A percentile compares a stretch with the other conserved stretches of the same genome.
Conservation (phyloP, 768 basidiomycete genomes). For the Phylloporus scabripes region DNA sequence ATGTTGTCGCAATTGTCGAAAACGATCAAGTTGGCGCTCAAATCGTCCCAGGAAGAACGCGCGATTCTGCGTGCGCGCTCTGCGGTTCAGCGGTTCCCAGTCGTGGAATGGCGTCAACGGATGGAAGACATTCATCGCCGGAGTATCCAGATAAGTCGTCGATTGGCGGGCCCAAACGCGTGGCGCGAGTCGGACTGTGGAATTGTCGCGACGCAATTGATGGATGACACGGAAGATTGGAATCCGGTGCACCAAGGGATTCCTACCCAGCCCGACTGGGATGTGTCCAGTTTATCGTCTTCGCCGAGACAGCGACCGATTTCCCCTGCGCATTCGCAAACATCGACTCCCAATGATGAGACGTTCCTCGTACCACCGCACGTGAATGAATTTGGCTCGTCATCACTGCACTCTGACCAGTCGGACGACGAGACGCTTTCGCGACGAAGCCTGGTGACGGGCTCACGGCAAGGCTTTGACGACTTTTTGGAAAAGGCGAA, state of each 20-base stretch:
- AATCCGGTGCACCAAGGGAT: conserved; percentile 60
- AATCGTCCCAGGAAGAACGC: conserved; percentile 85
- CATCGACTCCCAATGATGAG: conserved; percentile 46
- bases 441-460: conserved; percentile 27
- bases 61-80: conserved; percentile 91
- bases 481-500: conserved; percentile 87
- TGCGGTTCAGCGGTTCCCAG: conserved; percentile 94
- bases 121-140: conserved; percentile 93
- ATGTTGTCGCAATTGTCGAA: conserved; percentile 93
- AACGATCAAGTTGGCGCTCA: conserved; percentile 91
- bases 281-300: conserved; percentile 51
- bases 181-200: conserved; percentile 73
- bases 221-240: conserved; percentile 76
- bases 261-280: conserved; percentile 76
- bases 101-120: conserved; percentile 95
- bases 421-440: conserved; percentile 60
- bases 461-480: conserved; percentile 47
- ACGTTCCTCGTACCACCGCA: conserved; percentile 33
- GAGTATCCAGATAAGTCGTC: conserved; percentile 68
- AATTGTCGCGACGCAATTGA: conserved; percentile 37
- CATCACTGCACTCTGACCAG: conserved; percentile 42
- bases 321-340: conserved; percentile 61
- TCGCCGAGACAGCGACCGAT: conserved; percentile 37
- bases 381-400: conserved; percentile 20
- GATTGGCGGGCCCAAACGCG: conserved; percentile 62